Evolutionary conservation across 495 filamentous ascomycete genomes (phyloP).

Genomic region (Chlorociboria aeruginascens): DNA sequence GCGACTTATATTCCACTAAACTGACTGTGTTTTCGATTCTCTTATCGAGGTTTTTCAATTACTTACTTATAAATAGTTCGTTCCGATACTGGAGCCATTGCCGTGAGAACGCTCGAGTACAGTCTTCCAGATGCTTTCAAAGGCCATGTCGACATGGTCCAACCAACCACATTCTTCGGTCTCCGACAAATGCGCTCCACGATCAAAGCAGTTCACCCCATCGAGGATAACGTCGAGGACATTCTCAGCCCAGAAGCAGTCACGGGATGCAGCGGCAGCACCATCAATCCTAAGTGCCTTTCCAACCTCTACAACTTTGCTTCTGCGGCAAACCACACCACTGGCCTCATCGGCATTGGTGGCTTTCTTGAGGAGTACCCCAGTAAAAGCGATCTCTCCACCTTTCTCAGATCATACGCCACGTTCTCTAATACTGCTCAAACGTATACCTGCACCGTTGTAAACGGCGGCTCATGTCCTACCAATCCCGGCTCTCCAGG

Average conservation of each 20-base stretch:
- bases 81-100: neutral
- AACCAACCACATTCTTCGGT: constrained; percentile 56
- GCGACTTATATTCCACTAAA: too few relatives aligned
- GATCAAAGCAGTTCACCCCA: neutral
- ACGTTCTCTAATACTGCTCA: constrained; percentile 30
- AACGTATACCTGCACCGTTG: constrained; percentile 49
- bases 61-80: neutral
- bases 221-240: neutral
- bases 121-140: constrained; percentile 41
- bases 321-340: constrained; percentile 1
- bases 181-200: constrained; percentile 12
- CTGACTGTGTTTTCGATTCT: too few relatives aligned
- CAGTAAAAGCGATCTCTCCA: constrained; percentile 10
- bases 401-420: constrained; percentile 39
- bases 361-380: constrained; percentile 16
- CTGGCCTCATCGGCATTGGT: constrained; percentile 13
- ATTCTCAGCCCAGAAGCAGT: neutral
- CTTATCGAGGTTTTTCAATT: neutral
- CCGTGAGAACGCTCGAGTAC: constrained; percentile 31
- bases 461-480: constrained; percentile 48
- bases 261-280: constrained; percentile 8
- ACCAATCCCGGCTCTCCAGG: constrained; percentile 5
- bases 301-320: constrained; percentile 16
- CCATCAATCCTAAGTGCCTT: constrained; percentile 17
- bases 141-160: constrained; percentile 48